Conservation (phyloP, 106 monocot species). For the Chionographis japonica region DNA sequence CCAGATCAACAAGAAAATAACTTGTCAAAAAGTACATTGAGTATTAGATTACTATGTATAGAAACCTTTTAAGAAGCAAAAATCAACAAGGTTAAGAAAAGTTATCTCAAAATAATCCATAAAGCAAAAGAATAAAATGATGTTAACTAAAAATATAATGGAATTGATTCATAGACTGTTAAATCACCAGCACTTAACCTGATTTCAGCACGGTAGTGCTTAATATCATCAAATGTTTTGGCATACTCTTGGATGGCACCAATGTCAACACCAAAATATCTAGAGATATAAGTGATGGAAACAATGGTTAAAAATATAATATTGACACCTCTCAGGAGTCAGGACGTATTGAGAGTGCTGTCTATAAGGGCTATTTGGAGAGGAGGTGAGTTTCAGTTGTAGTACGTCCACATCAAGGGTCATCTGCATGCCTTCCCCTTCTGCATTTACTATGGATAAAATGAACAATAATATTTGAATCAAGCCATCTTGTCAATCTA, state of each 20-base stretch:
- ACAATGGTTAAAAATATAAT: background rate
- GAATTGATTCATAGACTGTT: background rate
- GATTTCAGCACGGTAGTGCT: slow-evolving; percentile 89
- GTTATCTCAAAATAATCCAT: too few relatives aligned
- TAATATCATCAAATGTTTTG: slow-evolving; percentile 53
- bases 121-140: background rate
- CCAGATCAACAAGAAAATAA: too few relatives aligned
- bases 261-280: slow-evolving; percentile 97
- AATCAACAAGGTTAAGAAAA: too few relatives aligned
- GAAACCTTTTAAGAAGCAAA: too few relatives aligned
- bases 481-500: too few relatives aligned
- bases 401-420: too few relatives aligned
- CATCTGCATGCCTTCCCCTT: too few relatives aligned
- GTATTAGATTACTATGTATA: background rate
- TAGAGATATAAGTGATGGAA: slow-evolving; percentile 35
- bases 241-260: slow-evolving; percentile 78
- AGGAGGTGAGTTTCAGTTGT: too few relatives aligned
- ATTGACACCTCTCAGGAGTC: background rate
- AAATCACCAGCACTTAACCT: slow-evolving; percentile 38
- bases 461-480: too few relatives aligned
- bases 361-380: too few relatives aligned
- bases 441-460: too few relatives aligned
- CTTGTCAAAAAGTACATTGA: background rate
- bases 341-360: too few relatives aligned
- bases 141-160: background rate